Evolutionary conservation across 2,329 filamentous ascomycete genomes (phyloP).

Genomic region (Exophiala lecanii-corni): DNA sequence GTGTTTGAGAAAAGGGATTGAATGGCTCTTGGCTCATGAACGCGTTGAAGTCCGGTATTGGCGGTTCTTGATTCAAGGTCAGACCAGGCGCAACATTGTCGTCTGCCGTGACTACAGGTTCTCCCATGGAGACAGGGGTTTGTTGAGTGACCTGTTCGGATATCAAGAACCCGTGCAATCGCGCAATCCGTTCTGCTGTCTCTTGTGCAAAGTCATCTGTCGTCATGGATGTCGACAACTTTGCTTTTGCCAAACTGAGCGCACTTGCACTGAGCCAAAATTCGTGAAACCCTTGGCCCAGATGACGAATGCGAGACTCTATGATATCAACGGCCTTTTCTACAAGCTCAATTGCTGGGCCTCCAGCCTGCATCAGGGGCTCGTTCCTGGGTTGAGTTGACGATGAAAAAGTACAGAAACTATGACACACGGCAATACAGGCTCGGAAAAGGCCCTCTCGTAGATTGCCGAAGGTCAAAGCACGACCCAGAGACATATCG

Average conservation of each 20-base stretch:
- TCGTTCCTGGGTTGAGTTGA: conserved; percentile 2
- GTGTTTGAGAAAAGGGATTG: conserved; percentile 17
- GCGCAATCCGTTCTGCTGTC: conserved; percentile 25
- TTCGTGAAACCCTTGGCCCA: conserved; percentile 34
- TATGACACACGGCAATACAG: conserved; percentile 15
- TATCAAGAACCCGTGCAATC: conserved; percentile 14
- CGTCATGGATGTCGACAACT: conserved; percentile 24
- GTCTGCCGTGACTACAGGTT: conserved; percentile 13
- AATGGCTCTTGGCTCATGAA: conserved; percentile 14
- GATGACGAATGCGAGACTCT: conserved; percentile 31
- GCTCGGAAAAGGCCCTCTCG: conserved; percentile 19
- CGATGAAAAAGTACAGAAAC: conserved; percentile 4
- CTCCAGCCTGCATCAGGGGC: conserved; percentile 11
- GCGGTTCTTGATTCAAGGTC: background rate
- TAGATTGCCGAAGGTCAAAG: conserved; percentile 10
- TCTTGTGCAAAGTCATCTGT: conserved; percentile 24
- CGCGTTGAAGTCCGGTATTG: conserved; percentile 15
- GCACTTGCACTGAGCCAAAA: conserved; percentile 35
- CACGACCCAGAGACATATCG: conserved; percentile 9
- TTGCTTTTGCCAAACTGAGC: conserved; percentile 29
- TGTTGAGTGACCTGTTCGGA: conserved; percentile 8
- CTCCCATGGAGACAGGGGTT: conserved; percentile 5
- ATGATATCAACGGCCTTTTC: conserved; percentile 31
- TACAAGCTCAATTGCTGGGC: conserved; percentile 14
- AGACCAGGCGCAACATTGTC: conserved; percentile 13